Evolutionary conservation across 2,329 filamentous ascomycete species (phyloP), one percentile per base, ranked within the genome.

Genomic region (Trichoderma oligosporum): DNA sequence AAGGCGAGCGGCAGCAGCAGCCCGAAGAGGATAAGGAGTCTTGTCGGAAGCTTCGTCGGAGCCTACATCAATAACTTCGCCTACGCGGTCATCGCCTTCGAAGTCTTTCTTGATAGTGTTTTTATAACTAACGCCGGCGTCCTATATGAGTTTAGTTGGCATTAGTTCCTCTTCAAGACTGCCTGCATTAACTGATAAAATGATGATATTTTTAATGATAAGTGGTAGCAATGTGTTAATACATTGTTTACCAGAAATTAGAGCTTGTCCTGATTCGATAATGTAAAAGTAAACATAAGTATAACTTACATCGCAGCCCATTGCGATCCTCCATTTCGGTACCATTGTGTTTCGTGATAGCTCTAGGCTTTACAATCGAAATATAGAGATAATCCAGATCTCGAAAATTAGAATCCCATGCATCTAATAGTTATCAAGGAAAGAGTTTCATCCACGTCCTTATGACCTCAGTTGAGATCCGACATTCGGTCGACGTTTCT

Each of bases 1-100:
- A 35, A 87, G 76, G 60, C 76, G 74, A 12, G 88, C 87, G 4
- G 89, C 89, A 36, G 83, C 82, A 38, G 89, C 87, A 58, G 89
- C 89, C 38, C 88, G 82, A 71, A 89, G 86, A 0, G 90, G 88
- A 71, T 95, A 95, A 2, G 89, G 86, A 1, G 88, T 93, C 71
- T 89, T 90, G 78, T 94, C 88, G 57, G 77, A 74, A 56, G 77
- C 67, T 42, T 78, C 76, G 64, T 82, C 76, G 62, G 89, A 86
- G 64, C 90, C 90, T 48, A 94, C 88, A 67, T 95, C 90, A 61
- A 82, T 79, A 62, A 94, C 79, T 60, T 82, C 79, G 56, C 78
- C 74, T 62, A 95, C 88, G 61, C 85, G 83, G 2, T 81, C 73
- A 73, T 88, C 82, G 46, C 81, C 77, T 63, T 86, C 78, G 60